Conservation (phyloP, 306 rosid species). For the Cicer yamashitae region DNA sequence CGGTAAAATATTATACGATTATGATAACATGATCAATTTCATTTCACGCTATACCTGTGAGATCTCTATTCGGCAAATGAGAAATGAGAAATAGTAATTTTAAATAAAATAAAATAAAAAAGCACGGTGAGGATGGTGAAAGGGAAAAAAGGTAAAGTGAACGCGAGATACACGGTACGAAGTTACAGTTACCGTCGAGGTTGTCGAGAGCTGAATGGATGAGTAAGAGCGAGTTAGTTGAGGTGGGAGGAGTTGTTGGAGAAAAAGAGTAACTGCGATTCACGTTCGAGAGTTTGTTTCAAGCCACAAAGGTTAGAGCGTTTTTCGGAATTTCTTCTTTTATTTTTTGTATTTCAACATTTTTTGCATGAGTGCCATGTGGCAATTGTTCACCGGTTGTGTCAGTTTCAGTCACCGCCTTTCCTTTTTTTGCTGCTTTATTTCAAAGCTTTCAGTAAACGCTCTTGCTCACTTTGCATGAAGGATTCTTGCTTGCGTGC, state of each 20-base stretch:
- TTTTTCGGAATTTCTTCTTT: conserved; percentile 7
- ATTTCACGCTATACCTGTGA: conserved; percentile 11
- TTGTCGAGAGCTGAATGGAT: background rate
- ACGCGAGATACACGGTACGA: background rate
- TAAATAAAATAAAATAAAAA: background rate
- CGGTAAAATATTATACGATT: background rate
- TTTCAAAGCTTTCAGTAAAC: background rate
- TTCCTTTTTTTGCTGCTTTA: background rate
- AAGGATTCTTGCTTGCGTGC: background rate
- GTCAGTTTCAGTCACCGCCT: background rate
- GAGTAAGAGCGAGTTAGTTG: background rate
- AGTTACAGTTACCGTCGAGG: background rate
- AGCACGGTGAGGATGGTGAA: background rate
- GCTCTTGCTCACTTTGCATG: background rate
- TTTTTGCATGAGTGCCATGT: background rate
- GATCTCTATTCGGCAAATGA: background rate
- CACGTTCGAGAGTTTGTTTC: background rate
- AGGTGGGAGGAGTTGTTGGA: background rate
- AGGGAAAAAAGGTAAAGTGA: background rate
- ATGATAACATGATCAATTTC: background rate
- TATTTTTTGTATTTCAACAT: background rate
- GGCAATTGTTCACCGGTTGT: background rate
- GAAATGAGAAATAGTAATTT: background rate
- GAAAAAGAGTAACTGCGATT: too few species aligned
- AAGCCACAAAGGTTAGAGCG: conserved; percentile 33